phyloP scores from a whole-genome alignment of 75 land plant genomes.

The Pinus albicaulis region DNA sequence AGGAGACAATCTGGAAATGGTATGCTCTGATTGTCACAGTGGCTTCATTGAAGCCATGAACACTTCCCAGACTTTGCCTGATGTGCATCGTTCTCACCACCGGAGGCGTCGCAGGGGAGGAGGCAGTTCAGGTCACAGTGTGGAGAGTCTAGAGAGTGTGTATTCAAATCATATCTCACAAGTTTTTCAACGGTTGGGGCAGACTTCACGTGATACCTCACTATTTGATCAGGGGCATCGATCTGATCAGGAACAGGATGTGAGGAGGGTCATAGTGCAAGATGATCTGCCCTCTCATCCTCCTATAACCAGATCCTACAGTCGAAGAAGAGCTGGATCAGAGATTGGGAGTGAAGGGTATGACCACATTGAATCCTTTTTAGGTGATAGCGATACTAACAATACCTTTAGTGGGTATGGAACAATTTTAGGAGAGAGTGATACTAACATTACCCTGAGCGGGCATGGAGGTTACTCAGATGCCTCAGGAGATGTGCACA shows the following conservation, averaged over 20 bases:
- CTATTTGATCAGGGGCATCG: slow-evolving; percentile 12
- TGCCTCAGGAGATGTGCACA: slow-evolving; percentile 40
- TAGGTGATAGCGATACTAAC: slow-evolving; percentile 54
- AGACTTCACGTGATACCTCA: slow-evolving; percentile 12
- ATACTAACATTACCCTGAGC: slow-evolving; percentile 33
- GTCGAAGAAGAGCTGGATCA: slow-evolving; percentile 35
- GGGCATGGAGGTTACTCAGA: slow-evolving; percentile 52
- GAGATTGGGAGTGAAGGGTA: slow-evolving; percentile 47
- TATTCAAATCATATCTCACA: slow-evolving; percentile 50
- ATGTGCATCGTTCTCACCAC: slow-evolving; percentile 7
- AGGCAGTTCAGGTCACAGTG: slow-evolving; percentile 22
- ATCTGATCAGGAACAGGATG: slow-evolving; percentile 15
- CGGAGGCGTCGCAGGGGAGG: slow-evolving; percentile 22
- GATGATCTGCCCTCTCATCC: slow-evolving; percentile 20
- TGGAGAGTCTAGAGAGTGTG: slow-evolving; percentile 43
- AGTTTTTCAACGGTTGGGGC: slow-evolving; percentile 34
- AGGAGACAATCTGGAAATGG: slow-evolving; percentile 17
- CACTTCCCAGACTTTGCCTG: neutral
- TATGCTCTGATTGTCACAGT: slow-evolving; percentile 60
- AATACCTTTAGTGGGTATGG: slow-evolving; percentile 33
- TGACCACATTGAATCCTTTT: slow-evolving; percentile 34
- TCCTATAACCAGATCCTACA: slow-evolving; percentile 32
- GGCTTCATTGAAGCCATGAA: slow-evolving; percentile 48
- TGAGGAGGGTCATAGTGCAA: slow-evolving; percentile 2
- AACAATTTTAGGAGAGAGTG: slow-evolving; percentile 32